A percentile compares a stretch with the other conserved stretches of the same genome.
Conservation (phyloP, 768 basidiomycete genomes). For the Tylopilus felleus region DNA sequence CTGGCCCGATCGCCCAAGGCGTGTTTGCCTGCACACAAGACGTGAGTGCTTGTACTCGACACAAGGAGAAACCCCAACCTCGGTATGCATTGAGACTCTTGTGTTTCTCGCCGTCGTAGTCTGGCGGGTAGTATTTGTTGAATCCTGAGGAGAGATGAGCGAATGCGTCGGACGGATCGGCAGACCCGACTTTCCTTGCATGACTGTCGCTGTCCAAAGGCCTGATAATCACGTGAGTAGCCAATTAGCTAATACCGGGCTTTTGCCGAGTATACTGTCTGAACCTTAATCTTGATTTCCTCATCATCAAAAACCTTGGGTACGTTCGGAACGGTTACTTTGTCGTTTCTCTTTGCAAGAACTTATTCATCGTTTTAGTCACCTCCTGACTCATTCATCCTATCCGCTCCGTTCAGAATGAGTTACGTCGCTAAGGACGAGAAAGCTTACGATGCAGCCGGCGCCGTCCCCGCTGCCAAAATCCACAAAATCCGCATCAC, state of each 20-base stretch:
- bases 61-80: conserved; percentile 40
- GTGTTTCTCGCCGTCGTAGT: conserved; percentile 68
- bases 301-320: conserved; percentile 35
- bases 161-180: background rate
- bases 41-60: background rate
- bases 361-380: conserved; percentile 41
- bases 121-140: conserved; percentile 79
- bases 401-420: conserved; percentile 48
- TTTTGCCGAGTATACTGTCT: conserved; percentile 7
- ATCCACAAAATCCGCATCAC: conserved; percentile 99
- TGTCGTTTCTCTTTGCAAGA: background rate
- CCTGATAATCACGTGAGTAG: background rate
- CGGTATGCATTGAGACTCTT: conserved; percentile 69
- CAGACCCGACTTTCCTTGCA: conserved; percentile 39
- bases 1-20: conserved; percentile 90
- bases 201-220: conserved; percentile 19
- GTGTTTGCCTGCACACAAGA: conserved; percentile 71
- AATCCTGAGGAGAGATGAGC: conserved; percentile 44
- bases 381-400: conserved; percentile 73
- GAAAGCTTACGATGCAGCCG: conserved; percentile 95
- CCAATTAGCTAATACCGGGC: conserved; percentile 14
- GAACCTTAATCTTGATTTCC: conserved; percentile 34
- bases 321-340: conserved; percentile 7
- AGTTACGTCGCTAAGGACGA: conserved; percentile 99
- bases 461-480: conserved; percentile 84